Evolutionary conservation across 2,329 filamentous ascomycete genomes (phyloP), one percentile per base, ranked within the genome.

Genomic region (Epichloe baconii): DNA sequence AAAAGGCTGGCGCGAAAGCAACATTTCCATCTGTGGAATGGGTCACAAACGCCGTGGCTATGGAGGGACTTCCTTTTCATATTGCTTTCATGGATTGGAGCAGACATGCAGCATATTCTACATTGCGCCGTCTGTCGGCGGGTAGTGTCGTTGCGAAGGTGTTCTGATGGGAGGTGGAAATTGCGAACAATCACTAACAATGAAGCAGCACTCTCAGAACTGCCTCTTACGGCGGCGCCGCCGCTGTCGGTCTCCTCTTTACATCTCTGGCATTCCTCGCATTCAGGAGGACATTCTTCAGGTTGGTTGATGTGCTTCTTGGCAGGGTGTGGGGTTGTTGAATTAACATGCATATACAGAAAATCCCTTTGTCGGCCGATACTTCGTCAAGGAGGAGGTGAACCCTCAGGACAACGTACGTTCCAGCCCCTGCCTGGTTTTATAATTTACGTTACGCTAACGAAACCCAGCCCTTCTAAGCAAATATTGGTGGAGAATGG

Each of bases 391-490:
- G 64, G 70, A 75, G 63, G 72, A 79, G 62, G 59, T 78, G 58
- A 74, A 77, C 58, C 70, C 79, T 53, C 77, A 79, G 54, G 80
- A 83, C 69, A 82, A 81, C 69, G 79, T 83, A 60, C 71, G 78
- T 73, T 11, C 26, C 11, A 11, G 31, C 10, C 3, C 5, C 12
- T 44, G 26, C 17, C 1, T 26, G 12, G 7, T 26, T 15, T 36
- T 12, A 19, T 15, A 6, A 10, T n/a, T 31, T 7, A 23, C 21
- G 34, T 14, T 35, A 3, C 37, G 31, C 61, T 69, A 56, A 69
- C 52, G 3, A 36, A 15, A 6, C 34, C 12, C 31, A 70, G 69
- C 68, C 69, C 49, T 72, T 72, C 62, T 72, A 70, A 71, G 61
- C 56, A 52, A 48, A 47, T 3, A 17, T 40, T 58, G 60, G 56